Evolutionary conservation across 75 land plant species (phyloP), one percentile per base, ranked within the genome.

Genomic region (Cunninghamia lanceolata): DNA sequence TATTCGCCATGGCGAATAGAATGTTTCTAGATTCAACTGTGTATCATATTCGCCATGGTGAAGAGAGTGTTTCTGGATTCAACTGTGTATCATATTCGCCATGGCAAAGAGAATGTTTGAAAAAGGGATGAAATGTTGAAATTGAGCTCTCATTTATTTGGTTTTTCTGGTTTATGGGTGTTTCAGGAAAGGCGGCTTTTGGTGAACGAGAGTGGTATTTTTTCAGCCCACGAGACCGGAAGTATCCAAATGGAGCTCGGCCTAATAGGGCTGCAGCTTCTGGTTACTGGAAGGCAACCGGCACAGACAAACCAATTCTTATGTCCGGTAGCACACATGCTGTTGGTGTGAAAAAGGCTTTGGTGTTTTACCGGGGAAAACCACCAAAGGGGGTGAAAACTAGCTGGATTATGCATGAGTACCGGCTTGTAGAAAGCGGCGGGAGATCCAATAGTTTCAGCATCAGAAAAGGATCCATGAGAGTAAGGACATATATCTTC

Each of bases 321-420:
- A 84, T 80, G 8, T 35, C 83, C 14, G 82, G 75, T 32, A 59
- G 84, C 36, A 52, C 73, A 3, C 28, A 71, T 13, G 56, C 82
- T 42, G 70, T 88, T 3, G 90, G 90, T 0, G 89, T 89, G 83
- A 89, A 89, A 78, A 89, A 88, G 56, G 90, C 90, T 56, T 42
- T 89, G 46, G 90, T 89, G n/a, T 89, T 89, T 80, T 89, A 89
- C 90, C 85, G 85, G 45, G 90, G 90, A 47, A 88, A 86, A 21
- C 86, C 90, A 0, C 89, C 90, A 40, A 89, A 89, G 68, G 90
- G 89, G 5, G 35, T 88, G 32, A 89, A 89, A 82, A 89, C 90
- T 45, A 88, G 89, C 90, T 89, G 90, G 90, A 88, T 89, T 21
- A 88, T 89, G 90, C 90, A 89, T 6, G 90, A 89, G 86, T 89